A percentile compares a stretch with the other conserved stretches of the same genome.
Conservation (phyloP, 768 basidiomycete genomes). For the Phaeotremella fagi region DNA sequence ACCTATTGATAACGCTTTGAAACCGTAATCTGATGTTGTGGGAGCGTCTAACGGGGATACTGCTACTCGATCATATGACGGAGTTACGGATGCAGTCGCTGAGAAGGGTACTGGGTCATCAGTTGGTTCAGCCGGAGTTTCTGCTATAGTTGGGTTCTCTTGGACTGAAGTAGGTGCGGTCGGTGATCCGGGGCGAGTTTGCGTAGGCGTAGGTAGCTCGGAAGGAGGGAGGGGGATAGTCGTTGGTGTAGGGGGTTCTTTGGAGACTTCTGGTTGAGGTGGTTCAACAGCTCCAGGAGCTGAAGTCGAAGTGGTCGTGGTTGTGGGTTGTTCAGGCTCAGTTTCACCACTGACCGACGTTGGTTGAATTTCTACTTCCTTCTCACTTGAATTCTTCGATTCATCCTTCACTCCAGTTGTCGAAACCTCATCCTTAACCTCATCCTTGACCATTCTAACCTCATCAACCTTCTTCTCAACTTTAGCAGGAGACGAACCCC, state of each 20-base stretch:
- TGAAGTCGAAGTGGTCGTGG: too few species aligned
- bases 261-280: neutral
- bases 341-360: neutral
- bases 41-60: conserved; percentile 41
- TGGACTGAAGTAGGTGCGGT: conserved; percentile 2
- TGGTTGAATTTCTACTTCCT: conserved; percentile 1
- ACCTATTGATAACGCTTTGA: conserved; percentile 36
- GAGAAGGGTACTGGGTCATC: neutral
- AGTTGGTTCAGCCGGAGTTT: conserved; percentile 2
- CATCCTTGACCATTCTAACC: conserved; percentile 1
- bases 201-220: conserved; percentile 16
- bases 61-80: conserved; percentile 32
- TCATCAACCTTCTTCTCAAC: conserved; percentile 1
- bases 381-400: neutral
- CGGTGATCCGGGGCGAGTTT: conserved; percentile 19
- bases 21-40: conserved; percentile 28
- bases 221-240: conserved; percentile 36
- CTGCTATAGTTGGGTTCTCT: neutral
- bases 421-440: conserved; percentile 1
- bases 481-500: neutral
- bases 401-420: neutral
- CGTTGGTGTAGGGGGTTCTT: neutral
- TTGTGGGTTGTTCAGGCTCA: neutral
- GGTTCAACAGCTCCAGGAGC: neutral
- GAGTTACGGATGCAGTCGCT: conserved; percentile 9